Percentiles rank a stretch among this genome's conserved stretches.
These are phyloP conservation scores for Iberis pinnata DNA, from an alignment of 345 rosid genomes.

Conservation along the genomic window DNA sequence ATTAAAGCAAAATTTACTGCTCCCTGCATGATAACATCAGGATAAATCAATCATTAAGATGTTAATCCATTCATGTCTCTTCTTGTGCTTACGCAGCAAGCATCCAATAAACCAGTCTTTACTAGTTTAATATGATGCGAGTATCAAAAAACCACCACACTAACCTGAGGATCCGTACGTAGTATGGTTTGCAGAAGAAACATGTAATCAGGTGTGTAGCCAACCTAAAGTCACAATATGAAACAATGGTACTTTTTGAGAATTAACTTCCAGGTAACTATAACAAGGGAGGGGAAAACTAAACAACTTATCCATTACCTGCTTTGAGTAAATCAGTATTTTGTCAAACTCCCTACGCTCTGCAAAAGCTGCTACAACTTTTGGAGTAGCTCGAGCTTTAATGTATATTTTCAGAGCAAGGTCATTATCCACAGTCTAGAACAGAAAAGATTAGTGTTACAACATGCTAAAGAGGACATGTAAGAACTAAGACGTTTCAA, in stretches of 20 bases:
- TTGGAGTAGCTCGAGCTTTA: constrained; percentile 99
- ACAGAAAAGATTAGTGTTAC: constrained; percentile 17
- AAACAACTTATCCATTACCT: constrained; percentile 39
- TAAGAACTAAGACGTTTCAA: constrained; percentile 3
- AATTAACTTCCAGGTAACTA: constrained; percentile 7
- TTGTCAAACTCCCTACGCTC: constrained; percentile 99
- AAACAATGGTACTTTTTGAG: constrained; percentile 13
- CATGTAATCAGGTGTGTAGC: constrained; percentile 95
- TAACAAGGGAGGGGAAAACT: background rate
- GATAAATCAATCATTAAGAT: background rate
- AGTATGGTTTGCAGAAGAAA: constrained; percentile 99
- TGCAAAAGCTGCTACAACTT: constrained; percentile 99
- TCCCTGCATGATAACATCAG: constrained; percentile 48
- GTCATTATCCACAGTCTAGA: constrained; percentile 98
- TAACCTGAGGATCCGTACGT: constrained; percentile 96
- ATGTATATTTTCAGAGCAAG: constrained; percentile 95
- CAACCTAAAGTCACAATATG: constrained; percentile 57
- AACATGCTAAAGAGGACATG: constrained; percentile 7
- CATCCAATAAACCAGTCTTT: constrained; percentile 6
- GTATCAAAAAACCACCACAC: constrained; percentile 20
- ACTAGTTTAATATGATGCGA: constrained; percentile 11
- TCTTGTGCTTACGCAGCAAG: constrained; percentile 12
- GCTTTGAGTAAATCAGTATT: constrained; percentile 92
- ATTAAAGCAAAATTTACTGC: constrained; percentile 98
- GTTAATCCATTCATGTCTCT: constrained; percentile 6